These are phyloP conservation scores for Rhizophora apiculata DNA, from an alignment of 345 rosid genomes.

Conservation along the genomic window DNA sequence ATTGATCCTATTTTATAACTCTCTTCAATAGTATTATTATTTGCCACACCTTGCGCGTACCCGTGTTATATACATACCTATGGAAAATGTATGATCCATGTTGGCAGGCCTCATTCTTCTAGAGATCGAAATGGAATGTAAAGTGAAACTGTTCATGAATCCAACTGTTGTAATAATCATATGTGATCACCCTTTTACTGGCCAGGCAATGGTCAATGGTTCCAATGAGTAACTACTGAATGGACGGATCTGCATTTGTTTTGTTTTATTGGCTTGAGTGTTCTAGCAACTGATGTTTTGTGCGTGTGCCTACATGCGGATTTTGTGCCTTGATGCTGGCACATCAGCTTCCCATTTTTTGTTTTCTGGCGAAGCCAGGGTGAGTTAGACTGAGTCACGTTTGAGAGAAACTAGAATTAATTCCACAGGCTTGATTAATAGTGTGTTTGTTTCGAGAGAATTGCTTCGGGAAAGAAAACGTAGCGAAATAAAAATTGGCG, in stretches of 20 bases:
- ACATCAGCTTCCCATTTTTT: background rate
- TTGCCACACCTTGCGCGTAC: background rate
- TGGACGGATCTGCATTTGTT: background rate
- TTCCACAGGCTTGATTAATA: no score
- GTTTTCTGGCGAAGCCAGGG: background rate
- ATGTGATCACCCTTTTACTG: no score
- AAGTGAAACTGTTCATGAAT: background rate
- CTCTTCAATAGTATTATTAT: constrained; percentile 64
- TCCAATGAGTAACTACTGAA: background rate
- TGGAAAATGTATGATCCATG: background rate
- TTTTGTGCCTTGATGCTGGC: constrained; percentile 2
- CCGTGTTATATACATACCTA: background rate
- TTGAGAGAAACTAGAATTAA: background rate
- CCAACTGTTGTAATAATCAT: background rate
- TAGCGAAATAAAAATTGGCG: no score
- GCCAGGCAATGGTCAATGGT: background rate
- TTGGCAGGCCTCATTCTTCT: no score
- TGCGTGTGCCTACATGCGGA: no score
- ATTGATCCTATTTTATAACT: constrained; percentile 79
- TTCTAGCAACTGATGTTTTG: background rate
- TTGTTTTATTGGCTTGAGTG: background rate
- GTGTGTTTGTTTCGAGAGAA: no score
- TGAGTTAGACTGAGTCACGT: background rate
- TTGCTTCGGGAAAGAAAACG: no score
- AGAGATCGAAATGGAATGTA: background rate